Conservation (phyloP, 257 asterid species). For the Solanum dulcamara region DNA sequence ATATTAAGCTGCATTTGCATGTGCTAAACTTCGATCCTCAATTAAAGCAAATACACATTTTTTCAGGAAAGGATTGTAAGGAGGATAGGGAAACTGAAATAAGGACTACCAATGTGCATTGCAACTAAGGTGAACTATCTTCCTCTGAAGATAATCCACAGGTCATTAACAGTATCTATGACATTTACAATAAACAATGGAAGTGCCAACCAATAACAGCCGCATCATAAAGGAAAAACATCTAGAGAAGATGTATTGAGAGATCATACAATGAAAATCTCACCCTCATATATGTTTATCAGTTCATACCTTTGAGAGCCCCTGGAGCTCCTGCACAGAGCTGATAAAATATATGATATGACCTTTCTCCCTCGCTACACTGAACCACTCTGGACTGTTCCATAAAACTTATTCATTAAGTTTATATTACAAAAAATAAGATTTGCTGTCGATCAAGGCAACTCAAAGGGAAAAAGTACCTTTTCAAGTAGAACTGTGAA, state of each 20-base stretch:
- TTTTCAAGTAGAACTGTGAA: conserved; percentile 87
- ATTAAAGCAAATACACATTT: neutral
- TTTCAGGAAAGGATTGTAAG: neutral
- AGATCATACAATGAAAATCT: neutral
- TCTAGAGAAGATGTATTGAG: neutral
- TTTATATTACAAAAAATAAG: neutral
- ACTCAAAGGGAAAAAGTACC: conserved; percentile 37
- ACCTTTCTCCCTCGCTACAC: conserved; percentile 88
- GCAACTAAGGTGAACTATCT: neutral
- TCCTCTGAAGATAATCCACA: neutral
- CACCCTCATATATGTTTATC: neutral
- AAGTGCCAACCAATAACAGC: neutral
- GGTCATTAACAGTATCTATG: neutral
- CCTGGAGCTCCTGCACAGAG: conserved; percentile 97
- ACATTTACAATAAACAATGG: neutral
- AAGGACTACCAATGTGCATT: neutral
- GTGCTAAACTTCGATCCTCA: neutral
- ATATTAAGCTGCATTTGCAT: neutral
- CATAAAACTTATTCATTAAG: conserved; percentile 10
- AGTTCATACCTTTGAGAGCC: conserved; percentile 54
- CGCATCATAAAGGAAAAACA: neutral
- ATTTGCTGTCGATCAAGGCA: neutral
- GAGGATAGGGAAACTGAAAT: neutral
- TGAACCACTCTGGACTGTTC: conserved; percentile 97
- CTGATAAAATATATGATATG: conserved; percentile 97